Conservation (phyloP, 495 filamentous ascomycete genomes). For the Aspergillus coremiiformis region DNA sequence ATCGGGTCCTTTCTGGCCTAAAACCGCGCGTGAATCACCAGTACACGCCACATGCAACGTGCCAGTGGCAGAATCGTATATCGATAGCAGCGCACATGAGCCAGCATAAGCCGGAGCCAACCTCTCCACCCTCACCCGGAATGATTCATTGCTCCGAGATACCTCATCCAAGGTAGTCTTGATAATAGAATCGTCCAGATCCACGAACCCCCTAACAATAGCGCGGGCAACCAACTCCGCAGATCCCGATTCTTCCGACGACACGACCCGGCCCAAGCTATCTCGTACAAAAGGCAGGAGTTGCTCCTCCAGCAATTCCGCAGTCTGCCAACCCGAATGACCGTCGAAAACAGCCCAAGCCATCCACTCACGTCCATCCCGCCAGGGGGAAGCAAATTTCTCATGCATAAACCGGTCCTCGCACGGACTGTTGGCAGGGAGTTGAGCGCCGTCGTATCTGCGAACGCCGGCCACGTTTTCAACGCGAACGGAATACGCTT, state of each 20-base stretch:
- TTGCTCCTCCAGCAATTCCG: slow-evolving; percentile 31
- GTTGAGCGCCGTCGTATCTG: slow-evolving; percentile 40
- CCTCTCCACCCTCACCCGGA: slow-evolving; percentile 27
- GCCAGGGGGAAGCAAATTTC: slow-evolving; percentile 31
- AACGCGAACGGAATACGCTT: slow-evolving; percentile 25
- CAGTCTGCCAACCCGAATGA: slow-evolving; percentile 41
- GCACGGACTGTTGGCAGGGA: slow-evolving; percentile 40
- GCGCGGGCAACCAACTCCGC: slow-evolving; percentile 30
- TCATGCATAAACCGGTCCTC: slow-evolving; percentile 45
- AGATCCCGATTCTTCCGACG: slow-evolving; percentile 3
- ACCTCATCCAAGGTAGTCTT: slow-evolving; percentile 26
- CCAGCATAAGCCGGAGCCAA: slow-evolving; percentile 44
- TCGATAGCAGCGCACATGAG: slow-evolving; percentile 52
- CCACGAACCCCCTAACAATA: slow-evolving; percentile 40
- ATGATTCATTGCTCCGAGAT: slow-evolving; percentile 12
- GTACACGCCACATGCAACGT: slow-evolving; percentile 51
- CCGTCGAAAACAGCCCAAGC: slow-evolving; percentile 46
- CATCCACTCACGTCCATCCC: slow-evolving; percentile 36
- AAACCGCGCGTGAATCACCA: slow-evolving; percentile 54
- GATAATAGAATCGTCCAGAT: slow-evolving; percentile 46
- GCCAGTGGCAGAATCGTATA: slow-evolving; percentile 43
- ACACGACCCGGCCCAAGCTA: slow-evolving; percentile 21
- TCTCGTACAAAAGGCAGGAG: slow-evolving; percentile 36
- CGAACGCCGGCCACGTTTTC: slow-evolving; percentile 22
- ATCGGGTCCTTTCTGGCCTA: slow-evolving; percentile 41